Evolutionary conservation across 805 yeast species (phyloP).

Genomic region (Candida coquimbonensis): DNA sequence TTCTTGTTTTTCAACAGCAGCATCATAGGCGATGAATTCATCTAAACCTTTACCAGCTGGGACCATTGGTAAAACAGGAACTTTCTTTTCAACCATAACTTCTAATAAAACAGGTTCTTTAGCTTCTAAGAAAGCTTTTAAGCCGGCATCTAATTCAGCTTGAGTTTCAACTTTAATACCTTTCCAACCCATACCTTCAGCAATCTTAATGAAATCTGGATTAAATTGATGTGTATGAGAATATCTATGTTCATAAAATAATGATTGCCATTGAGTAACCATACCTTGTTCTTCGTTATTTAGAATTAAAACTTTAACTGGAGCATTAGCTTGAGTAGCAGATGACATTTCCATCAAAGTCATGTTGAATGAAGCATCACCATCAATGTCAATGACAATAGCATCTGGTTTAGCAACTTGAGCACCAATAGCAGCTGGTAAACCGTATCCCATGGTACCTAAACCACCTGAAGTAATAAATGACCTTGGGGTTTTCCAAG

Average conservation of each 20-base stretch:
- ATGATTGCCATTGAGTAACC: slow-evolving; percentile 99
- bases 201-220: slow-evolving; percentile 88
- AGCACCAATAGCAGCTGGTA: slow-evolving; percentile 98
- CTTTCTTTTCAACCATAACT: slow-evolving; percentile 81
- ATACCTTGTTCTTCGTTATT: slow-evolving; percentile 99
- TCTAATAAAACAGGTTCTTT: slow-evolving; percentile 80
- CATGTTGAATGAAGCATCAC: slow-evolving; percentile 99
- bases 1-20: slow-evolving; percentile 69
- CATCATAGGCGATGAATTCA: slow-evolving; percentile 85
- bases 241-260: slow-evolving; percentile 94
- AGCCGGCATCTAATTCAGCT: slow-evolving; percentile 51
- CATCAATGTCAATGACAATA: slow-evolving; percentile 92
- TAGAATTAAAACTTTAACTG: slow-evolving; percentile 80
- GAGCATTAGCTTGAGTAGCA: slow-evolving; percentile 90
- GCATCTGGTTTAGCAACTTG: slow-evolving; percentile 95
- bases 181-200: slow-evolving; percentile 89
- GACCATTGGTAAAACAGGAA: slow-evolving; percentile 97
- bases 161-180: slow-evolving; percentile 70
- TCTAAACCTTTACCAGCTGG: slow-evolving; percentile 93
- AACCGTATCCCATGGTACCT: slow-evolving; percentile 98
- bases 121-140: slow-evolving; percentile 64
- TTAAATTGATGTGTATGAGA: slow-evolving; percentile 96
- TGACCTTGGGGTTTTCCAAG: slow-evolving; percentile 88
- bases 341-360: slow-evolving; percentile 87
- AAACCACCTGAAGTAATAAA: slow-evolving; percentile 98